These are phyloP conservation scores for Fusarium pseudonygamai DNA, from an alignment of 2,329 filamentous ascomycete species.

Conservation along the genomic window DNA sequence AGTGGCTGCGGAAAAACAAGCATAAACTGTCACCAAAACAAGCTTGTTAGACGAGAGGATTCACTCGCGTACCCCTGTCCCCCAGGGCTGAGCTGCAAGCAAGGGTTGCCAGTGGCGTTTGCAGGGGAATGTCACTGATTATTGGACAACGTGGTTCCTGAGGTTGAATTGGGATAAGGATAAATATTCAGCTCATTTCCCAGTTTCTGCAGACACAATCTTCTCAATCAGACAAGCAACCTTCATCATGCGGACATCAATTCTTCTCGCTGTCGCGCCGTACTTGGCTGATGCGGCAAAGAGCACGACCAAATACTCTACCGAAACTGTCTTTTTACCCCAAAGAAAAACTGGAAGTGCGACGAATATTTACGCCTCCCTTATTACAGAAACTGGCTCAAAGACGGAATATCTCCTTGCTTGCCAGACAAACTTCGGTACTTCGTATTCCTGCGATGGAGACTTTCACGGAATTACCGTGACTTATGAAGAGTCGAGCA, in stretches of 20 bases:
- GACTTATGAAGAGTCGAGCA: constrained; percentile 23
- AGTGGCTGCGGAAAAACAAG: neutral
- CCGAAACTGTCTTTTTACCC: constrained; percentile 31
- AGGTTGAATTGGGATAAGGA: neutral
- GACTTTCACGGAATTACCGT: constrained; percentile 35
- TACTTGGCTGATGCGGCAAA: constrained; percentile 1
- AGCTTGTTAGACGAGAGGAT: neutral
- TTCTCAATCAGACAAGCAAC: too few relatives aligned
- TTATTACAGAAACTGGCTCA: constrained; percentile 32
- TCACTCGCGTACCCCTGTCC: neutral
- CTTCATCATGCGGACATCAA: neutral
- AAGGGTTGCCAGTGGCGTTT: neutral
- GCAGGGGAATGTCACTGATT: neutral
- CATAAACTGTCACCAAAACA: neutral
- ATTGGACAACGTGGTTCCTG: neutral
- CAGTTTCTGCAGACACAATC: too few relatives aligned
- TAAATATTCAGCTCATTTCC: neutral
- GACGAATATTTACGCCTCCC: constrained; percentile 37
- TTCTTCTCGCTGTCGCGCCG: neutral
- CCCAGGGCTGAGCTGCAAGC: neutral
- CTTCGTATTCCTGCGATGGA: constrained; percentile 32
- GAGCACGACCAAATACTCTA: constrained; percentile 18
- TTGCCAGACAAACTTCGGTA: constrained; percentile 31
- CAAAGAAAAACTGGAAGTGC: constrained; percentile 24
- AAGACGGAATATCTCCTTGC: constrained; percentile 39